Percentiles rank a stretch among this genome's conserved stretches.
phyloP scores from a whole-genome alignment of 805 yeast species.

The Zygosaccharomyces kombuchaensis region DNA sequence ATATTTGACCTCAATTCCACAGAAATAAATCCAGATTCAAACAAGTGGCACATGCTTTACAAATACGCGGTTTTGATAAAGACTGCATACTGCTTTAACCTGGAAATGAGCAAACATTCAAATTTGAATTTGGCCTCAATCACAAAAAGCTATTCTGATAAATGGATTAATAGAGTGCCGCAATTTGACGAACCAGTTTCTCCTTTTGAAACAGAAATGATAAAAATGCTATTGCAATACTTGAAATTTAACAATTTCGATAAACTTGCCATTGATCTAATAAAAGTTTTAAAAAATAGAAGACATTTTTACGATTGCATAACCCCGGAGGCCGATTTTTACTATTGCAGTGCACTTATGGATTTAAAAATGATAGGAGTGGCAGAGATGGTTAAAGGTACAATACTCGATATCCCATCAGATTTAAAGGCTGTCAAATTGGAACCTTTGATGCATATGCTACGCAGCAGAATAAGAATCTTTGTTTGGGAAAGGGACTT shows the following conservation, averaged over 20 bases:
- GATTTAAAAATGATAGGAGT: slow-evolving; percentile 19
- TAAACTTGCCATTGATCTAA: slow-evolving; percentile 18
- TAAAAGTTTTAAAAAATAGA: slow-evolving; percentile 4
- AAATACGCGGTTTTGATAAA: slow-evolving; percentile 33
- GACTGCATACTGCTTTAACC: slow-evolving; percentile 32
- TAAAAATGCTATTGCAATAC: slow-evolving; percentile 23
- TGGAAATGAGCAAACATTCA: slow-evolving; percentile 34
- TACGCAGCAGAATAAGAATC: slow-evolving; percentile 9
- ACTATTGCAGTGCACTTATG: slow-evolving; percentile 14
- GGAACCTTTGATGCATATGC: slow-evolving; percentile 13
- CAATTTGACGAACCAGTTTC: slow-evolving; percentile 11
- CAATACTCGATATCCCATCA: not conserved
- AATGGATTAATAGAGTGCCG: slow-evolving; percentile 26
- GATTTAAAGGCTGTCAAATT: slow-evolving; percentile 10
- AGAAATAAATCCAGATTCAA: slow-evolving; percentile 8
- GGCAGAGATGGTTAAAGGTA: not conserved
- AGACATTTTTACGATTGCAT: slow-evolving; percentile 12
- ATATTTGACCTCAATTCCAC: slow-evolving; percentile 4
- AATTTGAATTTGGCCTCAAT: slow-evolving; percentile 33
- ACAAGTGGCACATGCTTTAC: slow-evolving; percentile 23
- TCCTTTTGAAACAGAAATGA: slow-evolving; percentile 23
- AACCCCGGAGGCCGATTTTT: slow-evolving; percentile 7
- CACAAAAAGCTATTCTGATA: slow-evolving; percentile 28
- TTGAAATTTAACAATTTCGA: slow-evolving; percentile 27
- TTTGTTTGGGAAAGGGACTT: slow-evolving; percentile 17